Base-by-base conservation (phyloP, 2,329 filamentous ascomycete genomes). In the Thielaviopsis euricoi region DNA sequence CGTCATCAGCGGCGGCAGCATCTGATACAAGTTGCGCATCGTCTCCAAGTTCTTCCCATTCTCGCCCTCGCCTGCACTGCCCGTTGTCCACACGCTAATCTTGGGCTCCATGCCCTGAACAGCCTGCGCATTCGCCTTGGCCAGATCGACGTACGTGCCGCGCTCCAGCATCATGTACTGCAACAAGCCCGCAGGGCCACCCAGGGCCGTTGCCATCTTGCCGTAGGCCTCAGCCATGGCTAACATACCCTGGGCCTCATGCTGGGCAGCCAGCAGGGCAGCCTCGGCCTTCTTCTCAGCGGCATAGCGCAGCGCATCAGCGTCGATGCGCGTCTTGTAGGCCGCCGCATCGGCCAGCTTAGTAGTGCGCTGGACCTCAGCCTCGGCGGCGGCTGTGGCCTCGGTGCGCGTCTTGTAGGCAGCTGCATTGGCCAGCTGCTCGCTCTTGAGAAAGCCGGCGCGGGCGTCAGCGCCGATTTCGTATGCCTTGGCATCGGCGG, bases 1-100 rank as follows among this genome's bases (percentile, higher is more conserved):
- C 10, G 79, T 82, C 72, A 94, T 83, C 21, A 94, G 75, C 5
- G 89, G 89, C 40, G 89, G 89, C 61, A 94, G 73, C 67, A 83
- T 86, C 74, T 93, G 88, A 72, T 93, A 90, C 43, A 94, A 77
- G 64, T 91, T 90, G 63, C 87, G 77, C 71, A 93, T 84, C 3
- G 85, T 77, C 60, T 87, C 83, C 58, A 78, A 33, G 7, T 33
- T 33, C 2, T 33, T 10, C 5, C 29, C 29, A 10, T 10, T 10
- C 7, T 10, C 53, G 25, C 69, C 71, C 49, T 67, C 72, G n/a
- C 70, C 73, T 21, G 67, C 66, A 15, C 67, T 71, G 17, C 67
- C 86, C 9, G 88, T 94, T 67, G 88, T 93, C 89, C 88, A 95
- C 25, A 91, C 82, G 62, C 83, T 89, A 72, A 94, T 93, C 83